Evolutionary conservation across 768 basidiomycete genomes (phyloP), one percentile per base, ranked within the genome.

Genomic region (Phlebiopsis flavidoalba): DNA sequence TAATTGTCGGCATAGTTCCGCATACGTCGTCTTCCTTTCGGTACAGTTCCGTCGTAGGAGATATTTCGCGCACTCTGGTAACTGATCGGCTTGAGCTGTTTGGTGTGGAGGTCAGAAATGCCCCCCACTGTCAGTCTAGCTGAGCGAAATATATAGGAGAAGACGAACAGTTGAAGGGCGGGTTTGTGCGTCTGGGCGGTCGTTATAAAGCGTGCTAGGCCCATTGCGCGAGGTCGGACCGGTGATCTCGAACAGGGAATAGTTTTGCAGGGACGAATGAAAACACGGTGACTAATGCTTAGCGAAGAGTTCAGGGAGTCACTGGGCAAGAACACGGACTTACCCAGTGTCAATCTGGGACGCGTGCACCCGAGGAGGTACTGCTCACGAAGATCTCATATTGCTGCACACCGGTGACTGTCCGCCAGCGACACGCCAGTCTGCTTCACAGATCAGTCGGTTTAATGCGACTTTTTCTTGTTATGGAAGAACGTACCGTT

Each of bases 151-250:
- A n/a, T n/a, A n/a, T n/a, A n/a, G n/a, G n/a, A n/a, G n/a, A n/a
- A n/a, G n/a, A n/a, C 46, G 7, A 8, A 40, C 37, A 40, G 75
- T n/a, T 83, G 71, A 95, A 85, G 2, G 79, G 63, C 14, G 89
- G 91, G 15, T n/a, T 77, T 77, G 67, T 87, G 85, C 21, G 67
- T 79, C 67, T 90, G 72, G 21, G 93, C 95, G 31, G 86, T n/a
- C n/a, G 60, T 91, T 83, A n/a, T n/a, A n/a, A 17, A 97, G 78
- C 64, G 91, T 88, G 76, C 94, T n/a, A n/a, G 95, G 22, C 91
- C 93, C 60, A 89, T 81, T 31, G n/a, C n/a, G 95, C 95, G 64
- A 98, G 84, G 67, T 96, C 92, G 55, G 96, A n/a, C n/a, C 93
- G 12, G 92, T 90, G 67, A 92, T 84, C 64, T 87, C 74, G 65